Base-by-base conservation (phyloP, 177 flowering plant genomes). In the Vitis hybrid region DNA sequence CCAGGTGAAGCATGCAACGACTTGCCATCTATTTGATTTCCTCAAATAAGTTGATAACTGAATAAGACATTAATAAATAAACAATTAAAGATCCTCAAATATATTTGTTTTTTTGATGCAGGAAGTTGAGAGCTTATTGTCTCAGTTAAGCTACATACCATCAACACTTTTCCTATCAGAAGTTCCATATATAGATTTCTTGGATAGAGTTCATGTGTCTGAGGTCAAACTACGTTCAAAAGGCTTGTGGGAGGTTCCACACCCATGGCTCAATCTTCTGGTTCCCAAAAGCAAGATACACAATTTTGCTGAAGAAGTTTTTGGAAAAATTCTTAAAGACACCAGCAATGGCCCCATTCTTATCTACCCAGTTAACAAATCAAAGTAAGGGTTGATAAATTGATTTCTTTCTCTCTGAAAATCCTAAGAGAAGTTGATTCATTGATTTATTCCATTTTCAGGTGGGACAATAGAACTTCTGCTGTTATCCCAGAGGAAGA, bases 401-500 rank as follows among this genome's bases (percentile, higher is more conserved):
- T 17, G 3, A 18, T 6, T 15, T 18, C 1, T 17, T 56, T 64
- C 14, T 65, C 31, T 56, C 44, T 7, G n/a, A 17, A 22, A 11
- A 71, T 22, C 58, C 19, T 47, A 8, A 38, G 61, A 15, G 14
- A 31, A 12, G 0, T 51, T 15, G 3, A 15, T 33, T 51, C 11
- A 69, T 55, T 51, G n/a, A 55, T 55, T 12, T 49, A 8, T 69
- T 67, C 15, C 47, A 53, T 59, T 72, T 77, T 38, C 82, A 92
- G 97, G 88, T 92, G 97, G 97, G 88, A 92, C 77, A 77, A 85
- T 59, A 84, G 88, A 77, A 85, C 89, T 33, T 91, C 97, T 2
- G 87, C 76, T 28, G 89, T 89, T 2, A 74, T 88, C 18, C 96
- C 96, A 44, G 93, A 85, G 1, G 92, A 86, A 71, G 90, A 90